Evolutionary conservation across 805 yeast species (phyloP).

Genomic region (Barnettozyma californica): DNA sequence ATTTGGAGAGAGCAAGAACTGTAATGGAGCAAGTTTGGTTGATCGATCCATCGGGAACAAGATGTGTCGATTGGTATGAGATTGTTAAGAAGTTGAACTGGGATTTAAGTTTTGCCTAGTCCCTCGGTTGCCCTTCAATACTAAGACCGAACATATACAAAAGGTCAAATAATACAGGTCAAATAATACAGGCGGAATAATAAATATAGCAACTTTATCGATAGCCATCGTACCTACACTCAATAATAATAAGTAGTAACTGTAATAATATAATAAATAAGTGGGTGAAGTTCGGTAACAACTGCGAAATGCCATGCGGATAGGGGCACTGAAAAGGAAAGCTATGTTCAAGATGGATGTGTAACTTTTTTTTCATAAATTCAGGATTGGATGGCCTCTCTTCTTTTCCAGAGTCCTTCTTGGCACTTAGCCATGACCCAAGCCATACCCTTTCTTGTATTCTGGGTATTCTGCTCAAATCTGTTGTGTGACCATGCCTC

Average conservation of each 20-base stretch:
- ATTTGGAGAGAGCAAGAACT: conserved; percentile 39
- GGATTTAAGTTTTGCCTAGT: conserved; percentile 69
- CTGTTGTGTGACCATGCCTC: conserved; percentile 76
- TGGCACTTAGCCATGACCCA: conserved; percentile 68
- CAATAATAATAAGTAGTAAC: neutral
- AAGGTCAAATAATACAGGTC: too few relatives aligned
- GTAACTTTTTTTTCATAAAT: neutral
- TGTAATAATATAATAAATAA: neutral
- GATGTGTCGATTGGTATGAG: conserved; percentile 67
- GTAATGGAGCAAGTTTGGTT: conserved; percentile 38
- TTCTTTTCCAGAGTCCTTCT: conserved; percentile 23
- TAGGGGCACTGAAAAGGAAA: neutral
- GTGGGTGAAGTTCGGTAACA: neutral
- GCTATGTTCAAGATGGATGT: neutral
- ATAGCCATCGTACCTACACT: neutral
- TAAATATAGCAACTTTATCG: too few relatives aligned
- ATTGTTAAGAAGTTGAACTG: conserved; percentile 63
- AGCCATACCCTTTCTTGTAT: conserved; percentile 67
- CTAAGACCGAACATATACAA: too few relatives aligned
- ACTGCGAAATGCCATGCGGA: neutral
- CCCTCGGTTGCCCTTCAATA: too few relatives aligned
- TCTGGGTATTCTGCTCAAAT: conserved; percentile 61
- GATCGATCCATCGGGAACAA: conserved; percentile 45
- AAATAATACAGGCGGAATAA: too few relatives aligned
- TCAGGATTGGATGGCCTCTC: conserved; percentile 6